Conservation (phyloP, 2,329 filamentous ascomycete species). For the Lasiodiplodia sp. region DNA sequence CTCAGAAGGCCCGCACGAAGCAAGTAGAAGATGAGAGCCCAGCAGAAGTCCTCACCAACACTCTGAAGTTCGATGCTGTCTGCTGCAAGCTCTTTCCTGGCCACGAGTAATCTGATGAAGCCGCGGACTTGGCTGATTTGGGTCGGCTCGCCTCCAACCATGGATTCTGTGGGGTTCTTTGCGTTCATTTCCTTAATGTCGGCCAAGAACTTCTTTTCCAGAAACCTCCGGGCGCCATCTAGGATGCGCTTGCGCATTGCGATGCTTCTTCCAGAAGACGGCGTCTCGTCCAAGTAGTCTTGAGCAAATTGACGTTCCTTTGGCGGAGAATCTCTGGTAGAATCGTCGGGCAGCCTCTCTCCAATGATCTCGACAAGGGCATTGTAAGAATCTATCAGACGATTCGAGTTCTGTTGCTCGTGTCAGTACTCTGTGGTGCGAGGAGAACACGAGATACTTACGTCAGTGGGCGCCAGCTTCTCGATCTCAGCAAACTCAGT, state of each 20-base stretch:
- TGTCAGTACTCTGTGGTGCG: slow-evolving; percentile 1
- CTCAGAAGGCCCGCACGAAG: slow-evolving; percentile 82
- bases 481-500: slow-evolving; percentile 79
- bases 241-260: slow-evolving; percentile 81
- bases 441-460: slow-evolving; percentile 42
- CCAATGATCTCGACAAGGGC: slow-evolving; percentile 80
- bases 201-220: slow-evolving; percentile 81
- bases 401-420: slow-evolving; percentile 66
- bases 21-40: slow-evolving; percentile 93
- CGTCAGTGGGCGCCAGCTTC: slow-evolving; percentile 70
- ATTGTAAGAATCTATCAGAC: slow-evolving; percentile 82
- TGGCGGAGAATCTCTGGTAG: slow-evolving; percentile 54
- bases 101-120: slow-evolving; percentile 82
- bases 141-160: slow-evolving; percentile 86
- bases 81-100: slow-evolving; percentile 82
- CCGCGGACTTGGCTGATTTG: slow-evolving; percentile 90
- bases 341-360: slow-evolving; percentile 48
- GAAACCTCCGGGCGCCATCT: slow-evolving; percentile 76
- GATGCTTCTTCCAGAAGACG: slow-evolving; percentile 68
- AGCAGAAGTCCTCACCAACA: slow-evolving; percentile 77
- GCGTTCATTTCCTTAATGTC: slow-evolving; percentile 79
- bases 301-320: slow-evolving; percentile 78
- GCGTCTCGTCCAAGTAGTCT: slow-evolving; percentile 78
- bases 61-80: slow-evolving; percentile 80
- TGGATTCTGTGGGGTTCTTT: slow-evolving; percentile 87